Evolutionary conservation across 306 rosid species (phyloP).

Genomic region (Acacia confusa): DNA sequence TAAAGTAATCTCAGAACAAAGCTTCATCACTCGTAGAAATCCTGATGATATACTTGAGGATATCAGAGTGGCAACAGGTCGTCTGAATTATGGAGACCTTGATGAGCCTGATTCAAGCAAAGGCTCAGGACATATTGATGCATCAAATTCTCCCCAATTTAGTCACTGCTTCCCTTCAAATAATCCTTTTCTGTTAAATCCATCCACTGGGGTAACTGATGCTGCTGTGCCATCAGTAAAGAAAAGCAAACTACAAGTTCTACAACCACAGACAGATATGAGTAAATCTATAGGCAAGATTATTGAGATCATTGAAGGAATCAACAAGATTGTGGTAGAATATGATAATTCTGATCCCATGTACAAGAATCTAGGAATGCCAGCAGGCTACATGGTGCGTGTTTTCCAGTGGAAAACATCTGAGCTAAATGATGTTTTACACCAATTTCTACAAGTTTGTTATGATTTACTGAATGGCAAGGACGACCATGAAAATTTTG

Average conservation of each 20-base stretch:
- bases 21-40: conserved; percentile 29
- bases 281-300: conserved; percentile 44
- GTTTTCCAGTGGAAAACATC: conserved; percentile 67
- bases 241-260: conserved; percentile 24
- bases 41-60: conserved; percentile 38
- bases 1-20: conserved; percentile 47
- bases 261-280: conserved; percentile 35
- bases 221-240: conserved; percentile 12
- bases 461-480: conserved; percentile 52
- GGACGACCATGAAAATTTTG: conserved; percentile 41
- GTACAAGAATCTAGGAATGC: conserved; percentile 39
- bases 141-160: conserved; percentile 13
- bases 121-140: conserved; percentile 30
- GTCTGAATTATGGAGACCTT: conserved; percentile 25
- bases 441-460: conserved; percentile 50
- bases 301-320: conserved; percentile 67
- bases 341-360: conserved; percentile 27
- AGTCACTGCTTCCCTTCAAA: conserved; percentile 32
- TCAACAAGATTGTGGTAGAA: conserved; percentile 42
- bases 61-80: conserved; percentile 38
- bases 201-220: conserved; percentile 26
- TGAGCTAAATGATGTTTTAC: conserved; percentile 49
- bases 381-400: conserved; percentile 56
- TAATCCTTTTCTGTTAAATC: conserved; percentile 20
- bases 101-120: conserved; percentile 24